phyloP scores from a whole-genome alignment of 1,284 basidiomycete genomes.

The Inonotus obliquus region DNA sequence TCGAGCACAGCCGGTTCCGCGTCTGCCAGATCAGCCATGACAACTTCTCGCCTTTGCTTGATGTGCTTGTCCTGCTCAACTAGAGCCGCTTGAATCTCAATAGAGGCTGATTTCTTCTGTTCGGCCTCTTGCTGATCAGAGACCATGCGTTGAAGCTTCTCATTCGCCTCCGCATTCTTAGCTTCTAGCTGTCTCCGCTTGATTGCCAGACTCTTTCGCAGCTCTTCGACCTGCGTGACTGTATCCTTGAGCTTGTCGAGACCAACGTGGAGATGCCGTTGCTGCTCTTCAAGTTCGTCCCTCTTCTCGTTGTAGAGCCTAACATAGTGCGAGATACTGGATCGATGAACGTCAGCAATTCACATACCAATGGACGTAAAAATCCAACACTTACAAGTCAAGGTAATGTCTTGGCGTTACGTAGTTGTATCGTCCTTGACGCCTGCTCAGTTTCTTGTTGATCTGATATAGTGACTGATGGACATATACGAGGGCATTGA shows the following conservation, averaged over 20 bases:
- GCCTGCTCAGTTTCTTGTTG: slow-evolving; percentile 84
- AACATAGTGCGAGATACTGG: slow-evolving; percentile 95
- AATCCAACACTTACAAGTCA: slow-evolving; percentile 83
- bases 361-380: background rate
- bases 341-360: slow-evolving; percentile 19
- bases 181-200: slow-evolving; percentile 91
- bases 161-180: slow-evolving; percentile 94
- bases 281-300: slow-evolving; percentile 98
- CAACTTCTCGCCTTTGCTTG: slow-evolving; percentile 81
- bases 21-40: slow-evolving; percentile 94
- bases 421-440: slow-evolving; percentile 92
- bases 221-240: slow-evolving; percentile 92
- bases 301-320: slow-evolving; percentile 96
- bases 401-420: slow-evolving; percentile 98
- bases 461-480: slow-evolving; percentile 89
- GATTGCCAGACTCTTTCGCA: slow-evolving; percentile 91
- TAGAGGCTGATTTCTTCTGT: slow-evolving; percentile 94
- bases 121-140: slow-evolving; percentile 98
- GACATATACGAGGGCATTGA: slow-evolving; percentile 92
- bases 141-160: slow-evolving; percentile 97
- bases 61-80: slow-evolving; percentile 90
- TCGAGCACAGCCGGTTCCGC: slow-evolving; percentile 97
- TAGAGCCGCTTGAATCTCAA: slow-evolving; percentile 92
- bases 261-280: slow-evolving; percentile 97
- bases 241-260: slow-evolving; percentile 96